Conservation (phyloP, 345 rosid genomes). For the Gossypium rotundifolium region DNA sequence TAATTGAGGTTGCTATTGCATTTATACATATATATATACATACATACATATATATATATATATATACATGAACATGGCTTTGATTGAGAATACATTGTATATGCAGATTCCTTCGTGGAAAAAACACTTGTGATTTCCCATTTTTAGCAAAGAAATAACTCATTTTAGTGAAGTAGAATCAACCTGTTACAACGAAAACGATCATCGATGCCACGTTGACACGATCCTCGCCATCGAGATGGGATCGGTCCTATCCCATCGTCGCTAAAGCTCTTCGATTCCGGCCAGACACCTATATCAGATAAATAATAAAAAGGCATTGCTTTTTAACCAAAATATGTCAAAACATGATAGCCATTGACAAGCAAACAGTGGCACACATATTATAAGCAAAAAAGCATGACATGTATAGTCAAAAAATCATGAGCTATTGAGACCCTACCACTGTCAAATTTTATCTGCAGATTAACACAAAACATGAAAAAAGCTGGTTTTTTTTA, state of each 20-base stretch:
- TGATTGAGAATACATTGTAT: neutral
- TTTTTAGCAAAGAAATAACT: neutral
- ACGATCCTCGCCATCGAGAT: constrained; percentile 49
- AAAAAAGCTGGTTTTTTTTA: neutral
- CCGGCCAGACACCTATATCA: constrained; percentile 59
- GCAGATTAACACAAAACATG: neutral
- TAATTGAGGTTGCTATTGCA: constrained; percentile 2
- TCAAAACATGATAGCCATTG: neutral
- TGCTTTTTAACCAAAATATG: neutral
- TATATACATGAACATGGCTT: neutral
- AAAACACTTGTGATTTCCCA: neutral
- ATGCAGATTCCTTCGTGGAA: neutral
- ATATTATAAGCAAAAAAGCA: constrained; percentile 8
- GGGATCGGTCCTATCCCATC: constrained; percentile 52
- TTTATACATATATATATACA: too few relatives aligned
- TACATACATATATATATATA: too few relatives aligned
- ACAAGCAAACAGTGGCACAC: constrained; percentile 6
- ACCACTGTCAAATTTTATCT: constrained; percentile 4
- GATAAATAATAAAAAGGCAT: neutral
- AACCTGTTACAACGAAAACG: constrained; percentile 53
- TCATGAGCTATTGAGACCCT: constrained; percentile 8
- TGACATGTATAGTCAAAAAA: constrained; percentile 1
- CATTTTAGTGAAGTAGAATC: neutral
- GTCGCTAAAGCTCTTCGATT: constrained; percentile 56
- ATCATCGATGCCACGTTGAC: constrained; percentile 20